Evolutionary conservation across 257 asterid genomes (phyloP), one percentile per base, ranked within the genome.

Genomic region (Primulina eburnea): DNA sequence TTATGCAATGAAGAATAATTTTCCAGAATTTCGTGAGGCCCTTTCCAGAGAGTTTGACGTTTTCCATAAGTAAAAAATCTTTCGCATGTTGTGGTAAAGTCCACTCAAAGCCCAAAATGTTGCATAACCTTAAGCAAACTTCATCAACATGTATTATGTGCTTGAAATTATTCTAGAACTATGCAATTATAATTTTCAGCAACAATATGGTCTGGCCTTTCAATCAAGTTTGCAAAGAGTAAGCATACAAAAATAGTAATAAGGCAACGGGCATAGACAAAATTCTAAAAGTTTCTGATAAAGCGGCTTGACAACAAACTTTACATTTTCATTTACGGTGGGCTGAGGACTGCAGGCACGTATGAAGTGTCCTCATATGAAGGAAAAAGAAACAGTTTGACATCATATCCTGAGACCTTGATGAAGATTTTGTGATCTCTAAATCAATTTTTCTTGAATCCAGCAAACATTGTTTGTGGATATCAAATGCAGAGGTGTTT

Each of bases 291-390:
- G 14, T 47, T 60, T 26, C 20, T 28, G 20, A 38, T 38, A 57
- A 5, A 65, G n/a, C n/a, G 34, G 63, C 28, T 50, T 8, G 34
- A 5, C 6, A 32, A 67, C 9, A 7, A 6, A 43, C 59, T 74
- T 60, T 47, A 55, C 28, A 61, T 74, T 53, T 18, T 20, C 18
- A 53, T 21, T 58, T 50, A 71, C 60, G 33, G 74, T 21, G 43
- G 67, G 9, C 4, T 12, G 29, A 18, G 57, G 60, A 56, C 60
- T 58, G 40, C 73, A 69, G 59, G 12, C 14, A 30, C 29, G 29
- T 37, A 4, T 34, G 73, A 33, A 28, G 37, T 70, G 28, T 50
- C 16, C 65, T 59, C 67, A 11, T 8, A 38, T 11, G 4, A 38
- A 38, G 47, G 47, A 38, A 34, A 34, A 34, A 34, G 38, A 34